Evolutionary conservation across 2,329 filamentous ascomycete genomes (phyloP), one percentile per base, ranked within the genome.

Genomic region (Aspergillus bombycis): DNA sequence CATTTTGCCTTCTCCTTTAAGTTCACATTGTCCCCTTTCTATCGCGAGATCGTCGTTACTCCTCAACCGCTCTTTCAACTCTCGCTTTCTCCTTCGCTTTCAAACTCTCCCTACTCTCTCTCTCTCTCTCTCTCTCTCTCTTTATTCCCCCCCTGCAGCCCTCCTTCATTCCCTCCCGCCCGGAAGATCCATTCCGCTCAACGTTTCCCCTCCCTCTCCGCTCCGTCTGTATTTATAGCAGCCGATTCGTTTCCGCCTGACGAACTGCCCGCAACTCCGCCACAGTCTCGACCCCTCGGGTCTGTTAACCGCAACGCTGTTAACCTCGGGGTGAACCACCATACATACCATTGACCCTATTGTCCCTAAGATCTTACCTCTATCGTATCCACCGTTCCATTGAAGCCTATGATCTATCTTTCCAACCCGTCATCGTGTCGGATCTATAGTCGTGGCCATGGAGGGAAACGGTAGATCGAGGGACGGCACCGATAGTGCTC

Each of bases 401-500:
- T 60, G 50, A 41, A 26, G 58, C 73, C 65, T 74, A 78, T 78
- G 76, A 71, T 70, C 65, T 21, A 69, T 72, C 58, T 62, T 61
- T 55, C 57, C 58, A 45, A 55, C 56, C 64, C 60, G 62, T 63
- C 41, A 66, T 65, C 65, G 70, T 68, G 72, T 69, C 65, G 65
- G 66, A 68, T 69, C 54, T 63, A 62, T 65, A 60, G 67, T 70
- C 61, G 69, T 72, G 71, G 72, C 65, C 65, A 79, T 79, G 78
- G 75, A 78, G 67, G 72, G 70, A 68, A 74, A 68, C 63, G 70
- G 67, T 62, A 72, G 70, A 67, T 68, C 71, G 58, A 74, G 69
- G 65, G 74, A 78, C 58, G 70, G 72, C 65, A 72, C 72, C 45
- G 77, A 79, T 62, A 74, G 74, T 66, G 73, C 73, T 61, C 72